Evolutionary conservation across 768 basidiomycete genomes (phyloP).

Genomic region (Pilatotrama ljubarskyi): DNA sequence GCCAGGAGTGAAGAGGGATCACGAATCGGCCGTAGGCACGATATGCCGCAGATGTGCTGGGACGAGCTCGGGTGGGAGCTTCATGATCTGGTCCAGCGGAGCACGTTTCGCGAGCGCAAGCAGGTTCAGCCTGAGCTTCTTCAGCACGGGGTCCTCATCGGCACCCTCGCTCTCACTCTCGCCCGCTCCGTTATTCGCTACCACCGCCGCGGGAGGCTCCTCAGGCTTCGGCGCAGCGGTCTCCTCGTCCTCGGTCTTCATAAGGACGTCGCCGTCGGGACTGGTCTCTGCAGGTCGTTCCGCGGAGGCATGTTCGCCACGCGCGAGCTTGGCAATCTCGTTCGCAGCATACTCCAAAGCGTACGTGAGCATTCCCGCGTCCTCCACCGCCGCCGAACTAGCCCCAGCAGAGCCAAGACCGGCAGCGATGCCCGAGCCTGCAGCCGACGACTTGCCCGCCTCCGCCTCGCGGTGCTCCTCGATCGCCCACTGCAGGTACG

Average conservation of each 20-base stretch:
- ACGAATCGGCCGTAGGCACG: slow-evolving; percentile 49
- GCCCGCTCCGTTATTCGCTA: not conserved
- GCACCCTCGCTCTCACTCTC: not conserved
- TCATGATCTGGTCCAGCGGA: slow-evolving; percentile 69
- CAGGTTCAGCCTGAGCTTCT: slow-evolving; percentile 68
- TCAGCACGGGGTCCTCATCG: slow-evolving; percentile 51
- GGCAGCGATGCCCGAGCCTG: slow-evolving; percentile 4
- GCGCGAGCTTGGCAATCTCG: slow-evolving; percentile 46
- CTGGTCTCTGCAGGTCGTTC: slow-evolving; percentile 4
- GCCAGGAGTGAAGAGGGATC: not conserved
- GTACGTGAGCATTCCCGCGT: slow-evolving; percentile 50
- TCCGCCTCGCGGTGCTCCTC: slow-evolving; percentile 32
- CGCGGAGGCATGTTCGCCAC: slow-evolving; percentile 17
- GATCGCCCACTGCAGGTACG: slow-evolving; percentile 32
- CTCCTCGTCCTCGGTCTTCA: slow-evolving; percentile 13
- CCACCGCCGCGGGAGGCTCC: not conserved
- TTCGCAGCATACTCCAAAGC: slow-evolving; percentile 61
- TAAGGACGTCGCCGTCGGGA: slow-evolving; percentile 19
- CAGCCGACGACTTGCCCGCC: slow-evolving; percentile 11
- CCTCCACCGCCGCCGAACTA: slow-evolving; percentile 34
- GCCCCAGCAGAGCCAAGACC: slow-evolving; percentile 8
- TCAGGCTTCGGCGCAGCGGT: not conserved
- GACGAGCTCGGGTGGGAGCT: slow-evolving; percentile 62
- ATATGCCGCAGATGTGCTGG: slow-evolving; percentile 64
- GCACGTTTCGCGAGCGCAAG: slow-evolving; percentile 78